A percentile compares a stretch with the other conserved stretches of the same genome.
Conservation (phyloP, 202 grass and related monocot species). For the Carex sylvatica region DNA sequence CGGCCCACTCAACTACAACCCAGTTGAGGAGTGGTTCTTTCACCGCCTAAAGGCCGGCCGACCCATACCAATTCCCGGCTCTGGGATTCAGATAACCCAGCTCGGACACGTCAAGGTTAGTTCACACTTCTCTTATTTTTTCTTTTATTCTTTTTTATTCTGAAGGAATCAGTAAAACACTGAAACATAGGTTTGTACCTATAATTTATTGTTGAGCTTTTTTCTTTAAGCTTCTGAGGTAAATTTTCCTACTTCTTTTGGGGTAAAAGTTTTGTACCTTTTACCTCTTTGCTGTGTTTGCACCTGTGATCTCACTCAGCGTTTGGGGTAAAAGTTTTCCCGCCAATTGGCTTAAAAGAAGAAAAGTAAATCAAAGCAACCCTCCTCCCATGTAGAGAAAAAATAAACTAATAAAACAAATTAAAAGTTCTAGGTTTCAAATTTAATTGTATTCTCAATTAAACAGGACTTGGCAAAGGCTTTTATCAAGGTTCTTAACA, state of each 20-base stretch:
- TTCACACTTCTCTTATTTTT: not conserved
- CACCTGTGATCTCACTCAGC: not conserved
- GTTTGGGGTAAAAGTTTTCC: not conserved
- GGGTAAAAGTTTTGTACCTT: not conserved
- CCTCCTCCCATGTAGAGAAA: not conserved
- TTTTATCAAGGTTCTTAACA: slow-evolving; percentile 57
- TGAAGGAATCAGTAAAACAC: not conserved
- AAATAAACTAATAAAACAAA: not conserved
- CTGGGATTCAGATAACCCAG: slow-evolving; percentile 90
- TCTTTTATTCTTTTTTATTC: not conserved
- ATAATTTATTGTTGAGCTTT: not conserved
- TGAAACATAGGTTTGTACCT: not conserved
- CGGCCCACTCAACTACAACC: slow-evolving; percentile 96
- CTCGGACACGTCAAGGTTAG: slow-evolving; percentile 92
- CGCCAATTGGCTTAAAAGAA: not conserved
- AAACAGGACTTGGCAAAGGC: slow-evolving; percentile 68
- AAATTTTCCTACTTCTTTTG: not conserved
- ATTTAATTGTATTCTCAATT: slow-evolving; percentile 9
- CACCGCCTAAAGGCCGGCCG: slow-evolving; percentile 83
- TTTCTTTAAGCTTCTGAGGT: not conserved
- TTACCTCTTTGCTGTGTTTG: not conserved
- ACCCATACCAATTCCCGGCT: slow-evolving; percentile 73
- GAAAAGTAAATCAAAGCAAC: not conserved
- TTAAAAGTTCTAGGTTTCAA: not conserved
- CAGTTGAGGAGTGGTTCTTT: slow-evolving; percentile 99